A percentile compares a stretch with the other conserved stretches of the same genome.
These are phyloP conservation scores for Barnettozyma hawaiiensis DNA, from an alignment of 1,139 yeast species.

Conservation along the genomic window DNA sequence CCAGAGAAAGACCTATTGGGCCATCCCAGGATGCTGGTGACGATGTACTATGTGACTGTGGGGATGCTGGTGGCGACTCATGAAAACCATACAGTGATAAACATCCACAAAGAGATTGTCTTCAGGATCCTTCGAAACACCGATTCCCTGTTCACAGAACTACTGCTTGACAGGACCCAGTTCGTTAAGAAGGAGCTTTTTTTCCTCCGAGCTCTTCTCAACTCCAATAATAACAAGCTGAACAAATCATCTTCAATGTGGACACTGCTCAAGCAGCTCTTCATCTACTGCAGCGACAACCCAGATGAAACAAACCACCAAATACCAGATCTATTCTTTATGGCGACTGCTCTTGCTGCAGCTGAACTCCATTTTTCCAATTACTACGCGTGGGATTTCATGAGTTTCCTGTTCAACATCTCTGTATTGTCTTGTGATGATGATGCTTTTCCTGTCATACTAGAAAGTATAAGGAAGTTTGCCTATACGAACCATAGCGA, in stretches of 20 bases:
- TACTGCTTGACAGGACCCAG: conserved; percentile 10
- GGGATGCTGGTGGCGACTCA: conserved; percentile 37
- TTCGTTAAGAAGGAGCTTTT: conserved; percentile 25
- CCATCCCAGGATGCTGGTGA: conserved; percentile 3
- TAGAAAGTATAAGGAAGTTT: conserved; percentile 26
- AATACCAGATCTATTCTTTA: conserved; percentile 10
- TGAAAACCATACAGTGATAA: conserved; percentile 34
- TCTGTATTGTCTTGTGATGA: conserved; percentile 11
- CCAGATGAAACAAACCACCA: not conserved
- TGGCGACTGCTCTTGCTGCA: conserved; percentile 23
- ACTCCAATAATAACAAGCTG: conserved; percentile 33
- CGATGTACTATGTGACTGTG: conserved; percentile 25
- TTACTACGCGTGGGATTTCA: conserved; percentile 39
- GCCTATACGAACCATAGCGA: conserved; percentile 35
- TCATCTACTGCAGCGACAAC: conserved; percentile 13
- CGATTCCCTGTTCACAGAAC: conserved; percentile 7
- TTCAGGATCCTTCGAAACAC: conserved; percentile 5
- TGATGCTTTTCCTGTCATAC: conserved; percentile 7
- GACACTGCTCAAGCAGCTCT: conserved; percentile 32
- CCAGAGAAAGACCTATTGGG: not conserved
- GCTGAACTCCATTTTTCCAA: conserved; percentile 36
- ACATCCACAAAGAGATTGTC: conserved; percentile 27
- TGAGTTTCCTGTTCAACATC: conserved; percentile 31
- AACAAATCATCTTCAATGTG: conserved; percentile 42
- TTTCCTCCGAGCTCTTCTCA: conserved; percentile 29